Conservation (phyloP, 257 asterid species). For the Fraxinus anomala region DNA sequence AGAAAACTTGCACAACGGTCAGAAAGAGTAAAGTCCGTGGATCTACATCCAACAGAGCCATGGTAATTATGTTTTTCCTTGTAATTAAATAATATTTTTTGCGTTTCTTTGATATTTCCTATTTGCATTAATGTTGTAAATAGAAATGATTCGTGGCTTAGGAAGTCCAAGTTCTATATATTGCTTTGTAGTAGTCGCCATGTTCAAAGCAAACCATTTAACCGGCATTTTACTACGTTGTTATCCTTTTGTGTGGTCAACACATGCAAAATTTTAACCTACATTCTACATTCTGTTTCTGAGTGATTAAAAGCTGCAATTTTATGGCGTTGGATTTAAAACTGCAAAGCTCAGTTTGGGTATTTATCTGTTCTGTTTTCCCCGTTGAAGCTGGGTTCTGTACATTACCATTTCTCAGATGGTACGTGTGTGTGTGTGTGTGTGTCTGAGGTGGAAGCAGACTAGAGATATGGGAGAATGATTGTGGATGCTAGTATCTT, state of each 20-base stretch:
- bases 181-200: not conserved
- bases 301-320: conserved; percentile 13
- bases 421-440: not conserved
- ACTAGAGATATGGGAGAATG: conserved; percentile 18
- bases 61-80: conserved; percentile 38
- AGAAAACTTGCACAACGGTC: conserved; percentile 71
- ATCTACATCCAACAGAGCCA: conserved; percentile 78
- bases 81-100: conserved; percentile 1
- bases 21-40: conserved; percentile 69
- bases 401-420: conserved; percentile 14
- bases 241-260: not conserved
- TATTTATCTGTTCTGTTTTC: conserved; percentile 12
- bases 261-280: not conserved
- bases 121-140: conserved; percentile 4
- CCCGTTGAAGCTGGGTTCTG: conserved; percentile 13
- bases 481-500: not conserved
- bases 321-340: not conserved
- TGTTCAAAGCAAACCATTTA: not conserved
- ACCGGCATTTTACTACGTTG: not conserved
- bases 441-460: not conserved
- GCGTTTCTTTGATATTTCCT: conserved; percentile 1
- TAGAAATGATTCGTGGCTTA: not conserved
- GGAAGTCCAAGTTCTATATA: not conserved
- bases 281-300: not conserved
- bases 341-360: conserved; percentile 6